phyloP scores from a whole-genome alignment of 768 basidiomycete species.

The Amanita brunnescens region DNA sequence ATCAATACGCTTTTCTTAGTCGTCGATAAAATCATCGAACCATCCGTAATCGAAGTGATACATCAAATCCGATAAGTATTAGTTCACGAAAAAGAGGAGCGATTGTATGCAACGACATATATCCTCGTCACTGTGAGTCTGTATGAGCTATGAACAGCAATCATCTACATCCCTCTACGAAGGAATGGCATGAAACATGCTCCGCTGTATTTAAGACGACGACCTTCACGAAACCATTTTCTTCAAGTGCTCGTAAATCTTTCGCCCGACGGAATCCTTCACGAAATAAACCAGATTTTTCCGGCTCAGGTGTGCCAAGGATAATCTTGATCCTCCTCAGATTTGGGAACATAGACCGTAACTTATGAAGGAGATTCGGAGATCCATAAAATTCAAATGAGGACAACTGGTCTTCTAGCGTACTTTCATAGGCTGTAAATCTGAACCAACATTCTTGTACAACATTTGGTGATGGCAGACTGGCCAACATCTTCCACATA shows the following conservation, averaged over 20 bases:
- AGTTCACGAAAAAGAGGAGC: no score
- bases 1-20: no score
- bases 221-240: not conserved
- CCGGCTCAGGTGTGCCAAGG: not conserved
- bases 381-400: not conserved
- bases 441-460: not conserved
- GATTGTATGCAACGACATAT: no score
- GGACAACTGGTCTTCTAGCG: not conserved
- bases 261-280: not conserved
- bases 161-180: not conserved
- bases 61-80: no score
- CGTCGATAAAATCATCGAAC: no score
- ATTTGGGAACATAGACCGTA: not conserved
- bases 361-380: not conserved
- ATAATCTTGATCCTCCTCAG: slow-evolving; percentile 4
- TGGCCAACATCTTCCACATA: not conserved
- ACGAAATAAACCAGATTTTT: not conserved
- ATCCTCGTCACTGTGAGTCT: no score
- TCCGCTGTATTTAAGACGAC: not conserved
- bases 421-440: not conserved
- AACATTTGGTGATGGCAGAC: not conserved
- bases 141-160: no score
- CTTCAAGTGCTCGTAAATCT: no score
- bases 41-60: no score
- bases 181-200: not conserved